Percentiles rank a stretch among this genome's conserved stretches.
Conservation (phyloP, 2,329 filamentous ascomycete genomes). For the Diatrype stigma region DNA sequence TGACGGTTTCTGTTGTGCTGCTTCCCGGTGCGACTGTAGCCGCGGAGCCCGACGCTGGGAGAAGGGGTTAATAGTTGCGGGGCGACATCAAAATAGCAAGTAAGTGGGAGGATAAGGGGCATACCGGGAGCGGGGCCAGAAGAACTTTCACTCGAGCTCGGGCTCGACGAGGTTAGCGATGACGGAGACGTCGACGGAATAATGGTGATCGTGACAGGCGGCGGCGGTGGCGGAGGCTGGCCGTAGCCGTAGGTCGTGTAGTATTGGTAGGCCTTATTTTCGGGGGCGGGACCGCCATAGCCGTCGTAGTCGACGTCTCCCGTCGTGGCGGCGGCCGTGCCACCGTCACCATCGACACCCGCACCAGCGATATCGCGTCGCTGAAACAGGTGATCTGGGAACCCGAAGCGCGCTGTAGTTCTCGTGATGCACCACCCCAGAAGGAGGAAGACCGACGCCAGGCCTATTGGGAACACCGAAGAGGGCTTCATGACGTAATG, state of each 20-base stretch:
- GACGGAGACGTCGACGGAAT: not conserved
- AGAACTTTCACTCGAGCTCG: not conserved
- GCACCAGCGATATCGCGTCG: not conserved
- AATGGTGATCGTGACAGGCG: not conserved
- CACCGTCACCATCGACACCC: not conserved
- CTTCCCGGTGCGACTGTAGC: too few relatives aligned
- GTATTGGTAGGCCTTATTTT: not conserved
- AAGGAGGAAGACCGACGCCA: not conserved
- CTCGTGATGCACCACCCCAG: not conserved
- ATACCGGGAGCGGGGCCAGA: not conserved
- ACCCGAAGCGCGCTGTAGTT: not conserved
- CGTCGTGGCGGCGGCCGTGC: not conserved
- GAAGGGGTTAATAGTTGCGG: too few relatives aligned
- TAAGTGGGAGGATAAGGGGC: too few relatives aligned
- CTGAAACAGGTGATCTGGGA: not conserved
- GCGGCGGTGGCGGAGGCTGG: not conserved
- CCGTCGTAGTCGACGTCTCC: not conserved
- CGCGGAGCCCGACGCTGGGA: too few relatives aligned
- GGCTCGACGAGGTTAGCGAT: not conserved
- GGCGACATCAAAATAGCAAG: too few relatives aligned
- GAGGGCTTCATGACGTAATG: not conserved
- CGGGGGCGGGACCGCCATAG: not conserved
- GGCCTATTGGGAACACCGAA: not conserved
- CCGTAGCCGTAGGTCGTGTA: not conserved
- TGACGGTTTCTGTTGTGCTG: not conserved